Evolutionary conservation across 2,329 filamentous ascomycete genomes (phyloP), one percentile per base, ranked within the genome.

Genomic region (Zymoseptoria pseudotritici): DNA sequence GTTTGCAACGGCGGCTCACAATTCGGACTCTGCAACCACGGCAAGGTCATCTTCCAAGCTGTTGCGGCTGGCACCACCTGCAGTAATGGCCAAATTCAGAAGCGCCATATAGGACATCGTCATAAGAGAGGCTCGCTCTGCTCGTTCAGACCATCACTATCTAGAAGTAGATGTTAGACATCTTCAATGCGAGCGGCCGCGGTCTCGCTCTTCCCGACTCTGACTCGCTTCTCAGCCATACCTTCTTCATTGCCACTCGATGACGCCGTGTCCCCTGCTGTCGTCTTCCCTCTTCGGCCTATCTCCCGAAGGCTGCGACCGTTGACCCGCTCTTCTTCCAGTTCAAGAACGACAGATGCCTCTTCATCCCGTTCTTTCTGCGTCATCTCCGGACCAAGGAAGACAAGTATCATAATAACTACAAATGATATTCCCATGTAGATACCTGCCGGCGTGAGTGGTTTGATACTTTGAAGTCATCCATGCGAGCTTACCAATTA

Each of bases 31-130:
- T 79, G 77, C 73, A 75, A 78, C 66, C 68, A 74, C 56, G 77
- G 77, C 58, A 61, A 67, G 4, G 72, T 78, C 4, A 65, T 75
- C 24, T 78, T 70, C 67, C 74, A 76, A 66, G 60, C 66, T 11
- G 76, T 79, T 8, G 76, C 78, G 2, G 66, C 73, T 8, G 78
- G 78, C 19, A 80, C 78, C 1, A 70, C 70, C 1, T 80, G 78
- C 68, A 61, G 61, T 55, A 73, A 77, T 61, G 77, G 77, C 11
- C 63, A 67, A 56, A 77, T 80, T 56, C 60, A 64, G 49, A 71
- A 64, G 58, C 59, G 62, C 8, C 50, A 46, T 1, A 50, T 21
- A 22, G 20, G 56, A 2, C 61, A 59, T 11, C 51, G 63, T 46
- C 13, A 17, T 46, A n/a, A 46, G 36, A 46, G 13, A n/a, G 13